These are phyloP conservation scores for Candida schatavii DNA, from an alignment of 805 yeast genomes.

Conservation along the genomic window DNA sequence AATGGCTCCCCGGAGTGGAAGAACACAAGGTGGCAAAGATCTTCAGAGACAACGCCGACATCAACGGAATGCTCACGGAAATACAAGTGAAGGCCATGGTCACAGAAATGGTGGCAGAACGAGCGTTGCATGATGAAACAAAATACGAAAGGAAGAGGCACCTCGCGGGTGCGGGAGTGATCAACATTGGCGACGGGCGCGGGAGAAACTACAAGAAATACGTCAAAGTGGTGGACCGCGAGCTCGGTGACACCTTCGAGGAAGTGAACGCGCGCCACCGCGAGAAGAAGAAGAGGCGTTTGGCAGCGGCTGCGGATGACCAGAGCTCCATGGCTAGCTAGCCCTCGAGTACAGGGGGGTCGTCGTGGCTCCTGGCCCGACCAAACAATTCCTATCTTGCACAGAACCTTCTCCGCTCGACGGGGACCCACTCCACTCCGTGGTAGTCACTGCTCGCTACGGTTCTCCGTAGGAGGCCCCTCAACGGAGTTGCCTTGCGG, in stretches of 20 bases:
- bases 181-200: slow-evolving; percentile 76
- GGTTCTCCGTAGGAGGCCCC: too few relatives aligned
- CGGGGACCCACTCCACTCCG: too few relatives aligned
- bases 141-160: background rate
- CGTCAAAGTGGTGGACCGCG: slow-evolving; percentile 55
- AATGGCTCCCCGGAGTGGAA: slow-evolving; percentile 51
- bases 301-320: too few relatives aligned
- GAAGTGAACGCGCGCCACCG: slow-evolving; percentile 63
- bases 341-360: too few relatives aligned
- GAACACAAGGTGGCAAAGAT: slow-evolving; percentile 34
- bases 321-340: too few relatives aligned
- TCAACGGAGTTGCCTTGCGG: too few relatives aligned
- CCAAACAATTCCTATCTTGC: too few relatives aligned
- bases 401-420: too few relatives aligned
- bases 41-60: slow-evolving; percentile 39
- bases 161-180: slow-evolving; percentile 22
- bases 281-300: slow-evolving; percentile 33
- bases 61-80: slow-evolving; percentile 54
- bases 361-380: too few relatives aligned
- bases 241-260: slow-evolving; percentile 62
- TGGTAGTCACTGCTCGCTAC: too few relatives aligned
- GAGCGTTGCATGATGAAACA: slow-evolving; percentile 5
- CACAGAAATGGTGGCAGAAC: slow-evolving; percentile 45
- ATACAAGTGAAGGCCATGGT: slow-evolving; percentile 56
- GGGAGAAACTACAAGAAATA: slow-evolving; percentile 61